Evolutionary conservation across 148 eudicot genomes (phyloP), one percentile per base, ranked within the genome.

Genomic region (Chenopodium formosanum): DNA sequence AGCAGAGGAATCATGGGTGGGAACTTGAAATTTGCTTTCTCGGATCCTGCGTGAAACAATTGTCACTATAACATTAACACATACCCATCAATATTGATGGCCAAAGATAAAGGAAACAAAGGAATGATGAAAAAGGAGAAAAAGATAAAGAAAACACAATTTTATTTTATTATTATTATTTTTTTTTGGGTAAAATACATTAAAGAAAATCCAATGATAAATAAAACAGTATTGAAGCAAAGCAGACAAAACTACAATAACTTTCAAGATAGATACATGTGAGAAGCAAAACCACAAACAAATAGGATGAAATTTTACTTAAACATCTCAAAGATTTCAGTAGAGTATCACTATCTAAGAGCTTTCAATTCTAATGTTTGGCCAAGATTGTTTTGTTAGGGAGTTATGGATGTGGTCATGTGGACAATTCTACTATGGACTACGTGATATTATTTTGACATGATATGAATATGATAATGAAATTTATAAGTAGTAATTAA

Each of bases 121-220:
- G 91, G 92, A 91, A 94, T 94, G 97, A 94, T 94, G 91, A 91
- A 90, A 94, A 88, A 79, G 67, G 58, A 40, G 52, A 76, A 75
- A 90, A 88, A 86, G 82, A 87, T 40, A 63, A 47, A 40, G 25
- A 76, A 69, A 40, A 48, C 60, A 48, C 60, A 19, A 78, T 73
- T 4, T 34, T 34, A 34, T 34, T 34, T 34, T 34, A 34, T 40
- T 40, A 23, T 23, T 37, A 0, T 37, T 37, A 34, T 34, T 37
- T 6, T 6, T 6, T 40, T 40, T 40, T 40, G 44, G 44, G 7
- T 4, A 40, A 40, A 40, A 6, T 40, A 40, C 7, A 5, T 40
- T 4, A 63, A 32, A 40, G 25, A 76, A 69, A 40, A 48, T 75
- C 60, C 73, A 19, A 79, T 73, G 77, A 37, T 56, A 71, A 48